phyloP scores from a whole-genome alignment of 805 yeast genomes.

The Nakazawaea siamensis region DNA sequence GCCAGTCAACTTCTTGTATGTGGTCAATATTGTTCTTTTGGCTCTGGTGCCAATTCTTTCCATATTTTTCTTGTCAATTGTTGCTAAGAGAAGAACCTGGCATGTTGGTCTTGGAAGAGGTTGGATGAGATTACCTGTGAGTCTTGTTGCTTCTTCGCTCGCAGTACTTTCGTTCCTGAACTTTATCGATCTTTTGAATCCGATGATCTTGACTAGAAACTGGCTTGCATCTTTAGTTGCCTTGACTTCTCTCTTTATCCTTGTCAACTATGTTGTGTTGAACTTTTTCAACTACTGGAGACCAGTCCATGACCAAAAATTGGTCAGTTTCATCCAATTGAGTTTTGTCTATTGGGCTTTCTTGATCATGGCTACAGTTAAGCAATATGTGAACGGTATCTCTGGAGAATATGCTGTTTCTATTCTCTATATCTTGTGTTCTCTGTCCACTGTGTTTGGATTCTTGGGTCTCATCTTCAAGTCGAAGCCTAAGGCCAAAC shows the following conservation, averaged over 20 bases:
- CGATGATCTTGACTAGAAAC: slow-evolving; percentile 42
- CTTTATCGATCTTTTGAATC: slow-evolving; percentile 34
- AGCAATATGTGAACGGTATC: slow-evolving; percentile 38
- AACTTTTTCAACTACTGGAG: slow-evolving; percentile 34
- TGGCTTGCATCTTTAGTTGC: slow-evolving; percentile 42
- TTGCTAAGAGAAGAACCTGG: slow-evolving; percentile 41
- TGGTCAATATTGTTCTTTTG: slow-evolving; percentile 45
- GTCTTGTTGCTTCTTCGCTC: slow-evolving; percentile 37
- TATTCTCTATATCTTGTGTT: slow-evolving; percentile 34
- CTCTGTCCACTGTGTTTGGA: slow-evolving; percentile 44
- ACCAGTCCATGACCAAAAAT: slow-evolving; percentile 53
- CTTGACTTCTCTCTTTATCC: slow-evolving; percentile 35
- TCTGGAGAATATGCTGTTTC: slow-evolving; percentile 45
- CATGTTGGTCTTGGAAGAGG: slow-evolving; percentile 31
- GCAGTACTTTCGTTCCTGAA: slow-evolving; percentile 27
- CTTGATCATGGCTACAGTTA: slow-evolving; percentile 41
- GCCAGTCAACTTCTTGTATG: slow-evolving; percentile 40
- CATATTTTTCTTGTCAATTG: slow-evolving; percentile 36
- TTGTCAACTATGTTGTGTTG: slow-evolving; percentile 49
- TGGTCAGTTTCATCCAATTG: slow-evolving; percentile 45
- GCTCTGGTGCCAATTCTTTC: slow-evolving; percentile 46
- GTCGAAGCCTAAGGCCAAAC: slow-evolving; percentile 9
- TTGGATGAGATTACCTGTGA: slow-evolving; percentile 50
- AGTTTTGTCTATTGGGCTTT: slow-evolving; percentile 50
- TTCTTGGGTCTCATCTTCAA: slow-evolving; percentile 36